A percentile compares a stretch with the other conserved stretches of the same genome.
Evolutionary conservation across 148 eudicot genomes (phyloP).

Genomic region (Chenopodium berlandieri): DNA sequence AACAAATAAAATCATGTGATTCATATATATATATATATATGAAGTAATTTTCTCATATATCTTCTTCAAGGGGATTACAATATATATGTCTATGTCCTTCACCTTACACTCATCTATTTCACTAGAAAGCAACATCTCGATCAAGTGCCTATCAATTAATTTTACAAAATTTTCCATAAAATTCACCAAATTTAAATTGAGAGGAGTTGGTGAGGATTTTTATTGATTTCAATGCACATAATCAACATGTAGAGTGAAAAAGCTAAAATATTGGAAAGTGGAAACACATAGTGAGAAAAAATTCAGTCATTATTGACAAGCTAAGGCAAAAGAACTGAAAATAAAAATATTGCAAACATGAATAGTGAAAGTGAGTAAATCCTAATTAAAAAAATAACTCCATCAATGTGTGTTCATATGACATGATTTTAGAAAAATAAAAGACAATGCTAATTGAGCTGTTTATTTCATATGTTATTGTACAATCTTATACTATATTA

Average conservation of each 20-base stretch:
- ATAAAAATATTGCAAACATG: no score
- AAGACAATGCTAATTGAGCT: no score
- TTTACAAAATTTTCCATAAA: background rate
- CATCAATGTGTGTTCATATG: no score
- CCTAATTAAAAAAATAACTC: no score
- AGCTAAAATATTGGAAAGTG: background rate
- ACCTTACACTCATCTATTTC: slow-evolving; percentile 1
- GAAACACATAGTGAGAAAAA: background rate
- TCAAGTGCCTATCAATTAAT: background rate
- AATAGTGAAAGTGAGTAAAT: no score
- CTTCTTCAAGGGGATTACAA: slow-evolving; percentile 3
- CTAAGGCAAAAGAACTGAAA: background rate
- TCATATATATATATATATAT: no score
- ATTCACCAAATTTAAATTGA: background rate
- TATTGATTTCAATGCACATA: background rate
- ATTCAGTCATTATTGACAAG: background rate
- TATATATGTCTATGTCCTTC: slow-evolving; percentile 15
- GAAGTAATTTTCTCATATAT: background rate
- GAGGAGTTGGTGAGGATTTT: background rate
- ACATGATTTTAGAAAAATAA: no score
- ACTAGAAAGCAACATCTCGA: slow-evolving; percentile 5
- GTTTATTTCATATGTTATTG: no score
- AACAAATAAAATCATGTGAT: no score
- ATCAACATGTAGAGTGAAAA: background rate
- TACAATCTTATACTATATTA: no score